Evolutionary conservation across 1,284 basidiomycete genomes (phyloP).

Genomic region (Hemileia vastatrix): DNA sequence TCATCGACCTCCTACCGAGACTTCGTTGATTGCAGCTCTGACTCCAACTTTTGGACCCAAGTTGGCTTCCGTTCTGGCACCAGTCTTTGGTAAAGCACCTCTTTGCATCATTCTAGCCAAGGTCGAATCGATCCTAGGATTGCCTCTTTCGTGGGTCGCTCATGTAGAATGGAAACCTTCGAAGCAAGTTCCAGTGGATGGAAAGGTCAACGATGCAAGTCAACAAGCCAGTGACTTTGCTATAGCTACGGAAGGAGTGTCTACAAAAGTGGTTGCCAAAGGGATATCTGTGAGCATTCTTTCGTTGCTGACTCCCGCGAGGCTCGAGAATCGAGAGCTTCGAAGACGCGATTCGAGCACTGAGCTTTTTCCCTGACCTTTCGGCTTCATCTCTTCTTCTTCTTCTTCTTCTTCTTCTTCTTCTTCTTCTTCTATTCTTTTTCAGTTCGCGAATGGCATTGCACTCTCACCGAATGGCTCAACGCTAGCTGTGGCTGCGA

Average conservation of each 20-base stretch:
- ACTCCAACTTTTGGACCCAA: neutral
- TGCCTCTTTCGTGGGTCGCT: neutral
- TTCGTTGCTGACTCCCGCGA: too few relatives aligned
- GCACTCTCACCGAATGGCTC: too few relatives aligned
- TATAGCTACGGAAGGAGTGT: neutral
- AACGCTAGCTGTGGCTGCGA: too few relatives aligned
- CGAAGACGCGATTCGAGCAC: too few relatives aligned
- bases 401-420: too few relatives aligned
- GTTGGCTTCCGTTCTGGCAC: neutral
- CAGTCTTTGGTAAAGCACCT: neutral
- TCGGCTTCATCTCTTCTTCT: too few relatives aligned
- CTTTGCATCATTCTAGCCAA: neutral
- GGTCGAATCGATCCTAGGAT: neutral
- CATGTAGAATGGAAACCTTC: neutral
- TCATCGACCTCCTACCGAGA: neutral
- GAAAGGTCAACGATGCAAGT: neutral
- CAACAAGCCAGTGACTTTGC: neutral
- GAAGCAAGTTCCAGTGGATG: neutral
- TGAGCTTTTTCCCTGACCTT: too few relatives aligned
- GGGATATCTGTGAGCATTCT: neutral
- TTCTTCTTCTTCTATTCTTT: too few relatives aligned
- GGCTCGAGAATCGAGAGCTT: too few relatives aligned
- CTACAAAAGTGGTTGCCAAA: neutral
- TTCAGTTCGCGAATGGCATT: too few relatives aligned
- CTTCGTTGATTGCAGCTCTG: neutral